Evolutionary conservation across 345 rosid genomes (phyloP).

Genomic region (Heritiera fomes): DNA sequence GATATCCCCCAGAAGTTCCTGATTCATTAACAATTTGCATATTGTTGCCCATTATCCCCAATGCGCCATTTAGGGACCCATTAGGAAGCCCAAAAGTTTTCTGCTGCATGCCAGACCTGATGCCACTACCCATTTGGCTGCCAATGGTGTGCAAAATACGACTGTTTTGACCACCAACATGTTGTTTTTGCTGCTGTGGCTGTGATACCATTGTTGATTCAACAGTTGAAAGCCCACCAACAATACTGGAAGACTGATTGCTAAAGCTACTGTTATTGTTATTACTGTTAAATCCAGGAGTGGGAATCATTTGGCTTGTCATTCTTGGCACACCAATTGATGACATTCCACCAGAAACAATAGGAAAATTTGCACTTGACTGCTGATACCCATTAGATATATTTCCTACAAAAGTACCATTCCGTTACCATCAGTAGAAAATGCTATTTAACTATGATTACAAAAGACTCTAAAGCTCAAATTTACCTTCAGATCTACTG

Average conservation of each 20-base stretch:
- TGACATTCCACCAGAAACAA: constrained; percentile 77
- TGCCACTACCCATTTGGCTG: constrained; percentile 60
- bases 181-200: constrained; percentile 71
- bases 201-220: constrained; percentile 63
- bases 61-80: constrained; percentile 59
- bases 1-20: constrained; percentile 54
- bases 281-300: constrained; percentile 74
- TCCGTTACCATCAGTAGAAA: constrained; percentile 6
- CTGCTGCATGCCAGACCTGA: constrained; percentile 70
- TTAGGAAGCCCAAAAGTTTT: constrained; percentile 64
- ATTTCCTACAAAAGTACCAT: constrained; percentile 48
- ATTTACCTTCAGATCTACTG: constrained; percentile 49
- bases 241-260: constrained; percentile 62
- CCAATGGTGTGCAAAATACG: constrained; percentile 71
- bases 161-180: constrained; percentile 59
- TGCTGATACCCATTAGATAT: constrained; percentile 70
- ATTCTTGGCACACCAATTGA: constrained; percentile 65
- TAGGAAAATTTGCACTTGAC: constrained; percentile 56
- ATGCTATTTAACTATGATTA: constrained; percentile 19
- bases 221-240: constrained; percentile 63
- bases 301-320: constrained; percentile 87
- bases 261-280: constrained; percentile 37
- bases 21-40: constrained; percentile 55
- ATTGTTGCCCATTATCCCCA: constrained; percentile 62
- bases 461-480: constrained; percentile 20